Base-by-base conservation (phyloP, 805 yeast species). In the Kuraishia cidri region DNA sequence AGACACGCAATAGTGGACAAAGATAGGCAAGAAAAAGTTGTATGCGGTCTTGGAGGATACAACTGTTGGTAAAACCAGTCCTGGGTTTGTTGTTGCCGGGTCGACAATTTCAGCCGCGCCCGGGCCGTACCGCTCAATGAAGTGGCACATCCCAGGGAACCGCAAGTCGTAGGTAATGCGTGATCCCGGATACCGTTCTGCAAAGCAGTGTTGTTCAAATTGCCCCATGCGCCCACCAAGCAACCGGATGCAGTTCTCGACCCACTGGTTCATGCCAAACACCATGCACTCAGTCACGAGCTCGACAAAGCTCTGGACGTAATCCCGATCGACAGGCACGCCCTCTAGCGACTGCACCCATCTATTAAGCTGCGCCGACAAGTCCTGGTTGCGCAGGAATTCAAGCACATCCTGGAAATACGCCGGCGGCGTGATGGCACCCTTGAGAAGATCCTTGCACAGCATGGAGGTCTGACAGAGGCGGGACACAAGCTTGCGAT, bases 231-330 rank as follows among this genome's bases (percentile, higher is more conserved):
- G 37, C 21, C 32, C 38, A 10, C 41, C 42, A 19, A 44, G 38
- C 20, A 40, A 31, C 22, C 25, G 32, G 16, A 44, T 34, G 30
- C 47, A 42, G 21, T 36, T 36, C 5, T 24, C 27, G 16, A 46
- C 32, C 22, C 48, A 45, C 17, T 36, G 36, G 35, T 46, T 47
- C 37, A 45, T 36, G 7, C 50, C 48, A 33, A 33, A 40, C 6
- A 47, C 42, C 43, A 44, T 42, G 24, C 44, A 45, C 25, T 49
- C 52, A 29, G 47, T 43, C 32, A 48, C 46, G 13, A 25, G 15
- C 9, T 31, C 19, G 4, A 24, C 23, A 12, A 24, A 24, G 24
- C n/a, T 11, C 6, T 16, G 22, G 10, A 7, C 18, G 13, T 18
- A 6, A 8, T 17, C 14, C 4, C 17, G 14, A n/a, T 13, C 28